Evolutionary conservation across 164 flowering plant genomes (phyloP).

Genomic region (Taxillus chinensis): DNA sequence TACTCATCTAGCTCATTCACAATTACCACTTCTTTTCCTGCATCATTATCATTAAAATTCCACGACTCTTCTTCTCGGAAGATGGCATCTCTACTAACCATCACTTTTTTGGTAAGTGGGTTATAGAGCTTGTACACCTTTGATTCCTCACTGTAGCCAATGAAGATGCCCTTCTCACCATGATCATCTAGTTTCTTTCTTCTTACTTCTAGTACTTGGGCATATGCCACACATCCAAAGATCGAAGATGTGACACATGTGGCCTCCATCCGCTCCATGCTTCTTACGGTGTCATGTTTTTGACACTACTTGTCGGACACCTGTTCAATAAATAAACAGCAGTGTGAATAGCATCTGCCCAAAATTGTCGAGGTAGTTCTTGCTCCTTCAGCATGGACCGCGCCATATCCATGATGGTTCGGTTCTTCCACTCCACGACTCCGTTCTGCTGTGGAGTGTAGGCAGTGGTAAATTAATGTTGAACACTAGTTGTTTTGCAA

Average conservation of each 20-base stretch:
- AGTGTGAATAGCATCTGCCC: slow-evolving; percentile 5
- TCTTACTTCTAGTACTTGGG: slow-evolving; percentile 7
- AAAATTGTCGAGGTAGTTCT: neutral
- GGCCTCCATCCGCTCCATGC: neutral
- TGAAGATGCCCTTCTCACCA: slow-evolving; percentile 12
- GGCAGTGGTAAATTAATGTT: neutral
- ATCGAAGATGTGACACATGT: neutral
- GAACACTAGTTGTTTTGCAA: neutral
- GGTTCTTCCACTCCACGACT: neutral
- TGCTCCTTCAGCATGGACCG: neutral
- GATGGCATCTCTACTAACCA: too few species aligned
- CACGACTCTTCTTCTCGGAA: too few species aligned
- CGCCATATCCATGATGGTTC: neutral
- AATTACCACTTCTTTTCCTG: too few species aligned
- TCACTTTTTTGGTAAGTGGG: too few species aligned
- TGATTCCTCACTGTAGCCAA: slow-evolving; percentile 12
- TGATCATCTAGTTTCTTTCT: slow-evolving; percentile 14
- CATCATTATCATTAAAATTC: too few species aligned
- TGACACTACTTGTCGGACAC: slow-evolving; percentile 6
- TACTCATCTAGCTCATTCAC: too few species aligned
- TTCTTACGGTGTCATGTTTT: neutral
- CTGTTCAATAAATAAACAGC: slow-evolving; percentile 11
- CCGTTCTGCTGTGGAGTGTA: neutral
- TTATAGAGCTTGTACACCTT: slow-evolving; percentile 4
- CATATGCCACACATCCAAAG: slow-evolving; percentile 10